Evolutionary conservation across 2,329 filamentous ascomycete genomes (phyloP).

Genomic region (Ceratocystis colombiana): DNA sequence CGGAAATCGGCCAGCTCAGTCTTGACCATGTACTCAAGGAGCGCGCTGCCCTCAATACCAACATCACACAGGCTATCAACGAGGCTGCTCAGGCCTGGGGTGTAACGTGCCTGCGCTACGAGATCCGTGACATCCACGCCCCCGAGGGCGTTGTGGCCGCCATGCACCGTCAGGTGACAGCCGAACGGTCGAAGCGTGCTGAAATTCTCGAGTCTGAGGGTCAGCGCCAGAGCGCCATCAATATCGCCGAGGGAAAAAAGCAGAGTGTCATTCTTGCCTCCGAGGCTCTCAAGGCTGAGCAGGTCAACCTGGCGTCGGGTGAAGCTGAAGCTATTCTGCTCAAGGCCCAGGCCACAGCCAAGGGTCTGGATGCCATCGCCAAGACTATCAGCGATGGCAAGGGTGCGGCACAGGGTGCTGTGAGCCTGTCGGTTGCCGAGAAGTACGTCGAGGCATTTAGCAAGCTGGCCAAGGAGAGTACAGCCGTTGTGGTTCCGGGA

Average conservation of each 20-base stretch:
- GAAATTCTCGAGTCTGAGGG: conserved; percentile 97
- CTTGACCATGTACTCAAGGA: conserved; percentile 98
- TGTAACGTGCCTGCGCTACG: conserved; percentile 89
- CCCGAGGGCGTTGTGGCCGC: conserved; percentile 87
- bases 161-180: conserved; percentile 97
- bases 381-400: conserved; percentile 62
- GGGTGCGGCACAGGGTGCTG: conserved; percentile 66
- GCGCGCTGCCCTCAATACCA: conserved; percentile 87
- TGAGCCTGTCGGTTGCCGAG: conserved; percentile 84
- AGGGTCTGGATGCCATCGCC: conserved; percentile 79
- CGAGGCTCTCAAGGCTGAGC: conserved; percentile 77
- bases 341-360: conserved; percentile 74
- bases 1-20: conserved; percentile 90
- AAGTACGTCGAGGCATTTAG: conserved; percentile 96
- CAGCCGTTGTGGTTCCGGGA: conserved; percentile 86
- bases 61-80: conserved; percentile 98
- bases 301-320: conserved; percentile 86
- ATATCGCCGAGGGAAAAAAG: conserved; percentile 95
- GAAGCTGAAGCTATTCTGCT: conserved; percentile 88
- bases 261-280: conserved; percentile 94
- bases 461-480: conserved; percentile 88
- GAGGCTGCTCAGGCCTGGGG: conserved; percentile 96
- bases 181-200: conserved; percentile 91
- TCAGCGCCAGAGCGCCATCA: conserved; percentile 94
- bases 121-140: conserved; percentile 96